Evolutionary conservation across 2,329 filamentous ascomycete species (phyloP).

Genomic region (Fusarium redolens): DNA sequence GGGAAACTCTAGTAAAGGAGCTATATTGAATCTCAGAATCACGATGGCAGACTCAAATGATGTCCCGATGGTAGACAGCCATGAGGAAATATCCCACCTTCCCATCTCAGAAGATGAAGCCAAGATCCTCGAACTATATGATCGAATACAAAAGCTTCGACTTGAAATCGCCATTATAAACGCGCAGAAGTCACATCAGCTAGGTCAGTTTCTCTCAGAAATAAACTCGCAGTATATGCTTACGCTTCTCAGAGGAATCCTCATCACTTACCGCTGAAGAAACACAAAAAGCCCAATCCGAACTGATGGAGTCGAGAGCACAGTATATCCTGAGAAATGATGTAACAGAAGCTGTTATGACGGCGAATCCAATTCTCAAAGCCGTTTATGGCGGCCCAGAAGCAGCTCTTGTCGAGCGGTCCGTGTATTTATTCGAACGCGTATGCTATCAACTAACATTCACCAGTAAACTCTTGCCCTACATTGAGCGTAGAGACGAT

Average conservation of each 20-base stretch:
- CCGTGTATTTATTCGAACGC: constrained; percentile 35
- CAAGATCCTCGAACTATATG: constrained; percentile 75
- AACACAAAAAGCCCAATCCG: constrained; percentile 69
- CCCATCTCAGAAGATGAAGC: constrained; percentile 74
- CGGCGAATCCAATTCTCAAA: constrained; percentile 80
- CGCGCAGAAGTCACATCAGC: constrained; percentile 55
- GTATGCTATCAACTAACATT: constrained; percentile 12
- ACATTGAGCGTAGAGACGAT: constrained; percentile 74
- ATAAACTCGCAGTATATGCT: constrained; percentile 7
- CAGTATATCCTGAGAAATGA: constrained; percentile 76
- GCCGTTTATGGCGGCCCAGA: constrained; percentile 77
- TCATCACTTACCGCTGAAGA: constrained; percentile 60
- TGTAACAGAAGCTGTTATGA: constrained; percentile 75
- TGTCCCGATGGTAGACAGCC: constrained; percentile 41
- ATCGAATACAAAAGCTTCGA: constrained; percentile 76
- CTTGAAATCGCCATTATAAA: constrained; percentile 76
- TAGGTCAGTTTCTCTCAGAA: constrained; percentile 46
- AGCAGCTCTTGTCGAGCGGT: constrained; percentile 76
- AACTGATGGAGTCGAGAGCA: constrained; percentile 76
- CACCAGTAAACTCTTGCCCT: constrained; percentile 72
- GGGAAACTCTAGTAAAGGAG: not conserved
- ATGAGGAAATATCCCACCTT: constrained; percentile 55
- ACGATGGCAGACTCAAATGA: constrained; percentile 47
- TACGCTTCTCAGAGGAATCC: constrained; percentile 27
- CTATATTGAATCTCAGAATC: not conserved